phyloP scores from a whole-genome alignment of 164 flowering plant genomes.

The Vitis amurensis region DNA sequence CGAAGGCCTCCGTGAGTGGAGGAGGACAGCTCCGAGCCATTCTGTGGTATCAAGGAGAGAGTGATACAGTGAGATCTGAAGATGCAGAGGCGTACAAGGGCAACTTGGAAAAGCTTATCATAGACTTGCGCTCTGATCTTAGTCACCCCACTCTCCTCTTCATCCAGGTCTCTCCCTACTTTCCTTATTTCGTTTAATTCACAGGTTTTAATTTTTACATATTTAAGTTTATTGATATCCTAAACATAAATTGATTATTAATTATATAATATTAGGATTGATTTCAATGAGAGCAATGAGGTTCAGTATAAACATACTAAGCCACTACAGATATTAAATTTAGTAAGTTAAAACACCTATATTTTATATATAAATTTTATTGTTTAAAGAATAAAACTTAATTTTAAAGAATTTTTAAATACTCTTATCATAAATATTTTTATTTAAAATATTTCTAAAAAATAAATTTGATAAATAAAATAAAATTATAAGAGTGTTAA shows the following conservation, averaged over 20 bases:
- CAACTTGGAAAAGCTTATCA: conserved; percentile 24
- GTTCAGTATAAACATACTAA: no score
- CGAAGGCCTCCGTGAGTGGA: conserved; percentile 7
- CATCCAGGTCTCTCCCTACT: conserved; percentile 19
- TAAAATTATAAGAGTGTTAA: no score
- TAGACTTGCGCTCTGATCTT: conserved; percentile 32
- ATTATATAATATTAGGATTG: no score
- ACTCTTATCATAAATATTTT: no score
- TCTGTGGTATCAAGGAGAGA: conserved; percentile 55
- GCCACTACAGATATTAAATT: no score
- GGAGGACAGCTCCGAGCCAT: conserved; percentile 31
- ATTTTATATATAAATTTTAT: no score
- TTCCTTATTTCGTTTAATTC: not conserved
- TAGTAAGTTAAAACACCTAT: no score
- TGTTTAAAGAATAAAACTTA: no score
- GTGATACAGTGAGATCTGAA: conserved; percentile 18
- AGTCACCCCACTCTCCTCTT: conserved; percentile 18
- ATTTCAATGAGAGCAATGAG: no score
- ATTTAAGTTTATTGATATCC: not conserved
- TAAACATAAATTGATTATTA: not conserved
- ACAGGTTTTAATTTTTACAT: not conserved
- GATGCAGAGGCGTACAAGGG: conserved; percentile 27
- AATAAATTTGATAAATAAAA: no score
- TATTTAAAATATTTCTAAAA: no score
- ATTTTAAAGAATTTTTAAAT: no score